Evolutionary conservation across 768 basidiomycete genomes (phyloP).

Genomic region (Fomitopsis pulvina): DNA sequence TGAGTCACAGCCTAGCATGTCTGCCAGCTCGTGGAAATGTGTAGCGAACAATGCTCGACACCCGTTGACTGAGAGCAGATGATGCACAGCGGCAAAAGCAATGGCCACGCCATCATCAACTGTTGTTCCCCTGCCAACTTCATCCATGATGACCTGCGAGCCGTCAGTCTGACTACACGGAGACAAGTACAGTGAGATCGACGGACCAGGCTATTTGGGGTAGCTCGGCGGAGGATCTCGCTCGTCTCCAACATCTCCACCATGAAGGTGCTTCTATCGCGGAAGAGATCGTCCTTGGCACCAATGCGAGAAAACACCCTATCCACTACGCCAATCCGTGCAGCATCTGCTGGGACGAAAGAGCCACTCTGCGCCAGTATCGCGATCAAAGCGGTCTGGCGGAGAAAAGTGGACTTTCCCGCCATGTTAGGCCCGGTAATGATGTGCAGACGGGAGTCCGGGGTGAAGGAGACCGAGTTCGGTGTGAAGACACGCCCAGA

Average conservation of each 20-base stretch:
- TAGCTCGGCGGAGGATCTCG: conserved; percentile 82
- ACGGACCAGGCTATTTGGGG: conserved; percentile 72
- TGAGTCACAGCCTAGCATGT: conserved; percentile 65
- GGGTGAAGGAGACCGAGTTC: conserved; percentile 64
- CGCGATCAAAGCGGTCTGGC: conserved; percentile 84
- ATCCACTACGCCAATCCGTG: conserved; percentile 81
- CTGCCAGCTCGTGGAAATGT: conserved; percentile 93
- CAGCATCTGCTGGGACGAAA: conserved; percentile 86
- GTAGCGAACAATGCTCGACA: conserved; percentile 94
- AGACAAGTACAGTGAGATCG: background rate
- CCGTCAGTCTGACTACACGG: background rate
- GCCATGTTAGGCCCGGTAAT: conserved; percentile 98
- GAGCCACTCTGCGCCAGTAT: conserved; percentile 91
- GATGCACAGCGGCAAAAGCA: conserved; percentile 85
- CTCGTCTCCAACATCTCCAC: conserved; percentile 97
- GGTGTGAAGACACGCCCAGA: conserved; percentile 77
- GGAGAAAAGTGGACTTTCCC: conserved; percentile 88
- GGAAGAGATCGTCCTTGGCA: conserved; percentile 90
- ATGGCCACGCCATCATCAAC: conserved; percentile 89
- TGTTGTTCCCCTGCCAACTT: conserved; percentile 96
- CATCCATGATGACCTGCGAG: conserved; percentile 94
- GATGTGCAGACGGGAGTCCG: conserved; percentile 61
- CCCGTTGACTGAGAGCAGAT: conserved; percentile 62
- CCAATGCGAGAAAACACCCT: conserved; percentile 91
- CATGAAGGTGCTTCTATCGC: conserved; percentile 95